Percentiles rank a stretch among this genome's conserved stretches.
Conservation (phyloP, 2,329 filamentous ascomycete species). For the Ophiosphaerella herpotricha region DNA sequence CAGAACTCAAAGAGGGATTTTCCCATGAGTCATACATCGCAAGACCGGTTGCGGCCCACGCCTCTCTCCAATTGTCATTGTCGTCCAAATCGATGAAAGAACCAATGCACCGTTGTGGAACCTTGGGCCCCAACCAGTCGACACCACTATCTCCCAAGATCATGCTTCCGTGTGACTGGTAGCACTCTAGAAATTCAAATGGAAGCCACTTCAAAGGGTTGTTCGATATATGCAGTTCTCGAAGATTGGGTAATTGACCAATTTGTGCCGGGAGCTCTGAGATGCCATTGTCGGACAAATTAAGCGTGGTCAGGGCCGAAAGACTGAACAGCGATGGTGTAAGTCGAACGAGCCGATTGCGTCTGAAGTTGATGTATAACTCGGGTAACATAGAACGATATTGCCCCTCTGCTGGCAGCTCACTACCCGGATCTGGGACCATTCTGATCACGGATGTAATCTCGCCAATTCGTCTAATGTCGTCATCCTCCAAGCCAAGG, state of each 20-base stretch:
- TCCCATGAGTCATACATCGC: no score
- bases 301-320: slow-evolving; percentile 30
- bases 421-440: slow-evolving; percentile 26
- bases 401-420: slow-evolving; percentile 31
- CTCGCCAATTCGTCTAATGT: slow-evolving; percentile 29
- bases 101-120: not conserved
- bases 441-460: slow-evolving; percentile 34
- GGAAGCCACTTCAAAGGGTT: slow-evolving; percentile 33
- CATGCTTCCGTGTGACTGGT: slow-evolving; percentile 18
- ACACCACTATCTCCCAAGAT: slow-evolving; percentile 1
- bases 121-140: not conserved
- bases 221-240: slow-evolving; percentile 23
- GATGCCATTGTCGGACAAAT: slow-evolving; percentile 30
- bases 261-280: slow-evolving; percentile 35
- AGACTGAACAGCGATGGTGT: slow-evolving; percentile 32
- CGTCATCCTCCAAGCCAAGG: slow-evolving; percentile 19
- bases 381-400: slow-evolving; percentile 38
- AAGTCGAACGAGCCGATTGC: slow-evolving; percentile 26
- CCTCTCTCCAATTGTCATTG: not conserved
- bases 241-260: slow-evolving; percentile 22
- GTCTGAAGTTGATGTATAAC: slow-evolving; percentile 26
- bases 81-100: not conserved
- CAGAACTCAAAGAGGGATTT: no score
- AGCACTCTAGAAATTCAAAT: slow-evolving; percentile 28
- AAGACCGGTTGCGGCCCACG: no score